Base-by-base conservation (phyloP, 441 rosid species). In the Hura crepitans region DNA sequence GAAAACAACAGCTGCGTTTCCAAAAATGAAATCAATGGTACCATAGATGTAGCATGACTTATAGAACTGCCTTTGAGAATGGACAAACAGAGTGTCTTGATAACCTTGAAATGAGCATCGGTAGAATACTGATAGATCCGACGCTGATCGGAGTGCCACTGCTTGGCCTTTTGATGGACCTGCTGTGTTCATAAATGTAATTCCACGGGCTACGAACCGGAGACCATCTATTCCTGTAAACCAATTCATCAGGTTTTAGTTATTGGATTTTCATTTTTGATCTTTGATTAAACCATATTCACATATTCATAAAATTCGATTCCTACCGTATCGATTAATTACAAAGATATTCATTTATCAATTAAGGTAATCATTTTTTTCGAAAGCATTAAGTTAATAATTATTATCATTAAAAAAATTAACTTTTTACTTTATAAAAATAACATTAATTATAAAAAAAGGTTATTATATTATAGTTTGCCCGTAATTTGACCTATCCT, bases 121-220 rank as follows among this genome's bases (percentile, higher is more conserved):
- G 72, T 89, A 91, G 85, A 86, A 93, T 62, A 93, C 92, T 0
- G 98, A 83, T 46, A 91, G 92, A 72, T 93, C 98, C 0, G 98
- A 89, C 49, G 91, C 83, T 30, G 98, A 91, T 12, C 98, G 86
- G 74, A 89, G 85, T 0, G 97, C 93, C 22, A 93, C 98, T 0
- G 98, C 98, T 78, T 93, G 98, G 62, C 89, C 89, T 25, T 83
- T 84, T 67, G 57, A 54, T 0, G 95, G 86, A 2, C 98, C 96
- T 1, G 97, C 98, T 3, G 90, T 81, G 81, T 93, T 93, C 62
- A 78, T 80, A 74, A 93, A 86, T 27, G 95, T 86, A 53, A 93
- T 86, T 77, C 85, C 96, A 6, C 87, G 84, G 28, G 96, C 97
- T 15, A 93, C 90, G 77, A 93, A 91, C 46, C 84, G 69, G 27